These are phyloP conservation scores for Pleurotus citrinopileatus DNA, from an alignment of 768 basidiomycete species.

Conservation along the genomic window DNA sequence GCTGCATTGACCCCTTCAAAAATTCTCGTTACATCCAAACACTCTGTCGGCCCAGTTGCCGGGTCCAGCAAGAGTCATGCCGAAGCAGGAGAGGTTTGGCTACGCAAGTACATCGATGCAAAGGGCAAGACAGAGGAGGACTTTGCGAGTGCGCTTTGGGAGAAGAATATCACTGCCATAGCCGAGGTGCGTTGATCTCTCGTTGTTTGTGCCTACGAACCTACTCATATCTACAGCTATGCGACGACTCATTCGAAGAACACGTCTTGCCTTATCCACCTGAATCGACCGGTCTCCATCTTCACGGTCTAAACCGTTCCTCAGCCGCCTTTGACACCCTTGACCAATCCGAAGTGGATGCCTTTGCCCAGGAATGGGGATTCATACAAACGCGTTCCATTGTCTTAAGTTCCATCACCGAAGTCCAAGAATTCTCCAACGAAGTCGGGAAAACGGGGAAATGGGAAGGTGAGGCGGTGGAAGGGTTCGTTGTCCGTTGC, in stretches of 20 bases:
- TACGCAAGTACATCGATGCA: slow-evolving; percentile 59
- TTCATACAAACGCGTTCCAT: slow-evolving; percentile 77
- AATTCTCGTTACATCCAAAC: slow-evolving; percentile 89
- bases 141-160: slow-evolving; percentile 74
- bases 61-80: slow-evolving; percentile 63
- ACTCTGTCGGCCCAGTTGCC: slow-evolving; percentile 67
- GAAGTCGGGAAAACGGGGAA: slow-evolving; percentile 61
- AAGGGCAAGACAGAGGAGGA: slow-evolving; percentile 69
- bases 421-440: slow-evolving; percentile 73
- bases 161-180: slow-evolving; percentile 83
- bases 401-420: slow-evolving; percentile 54
- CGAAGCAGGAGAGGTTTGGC: slow-evolving; percentile 80
- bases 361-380: slow-evolving; percentile 88
- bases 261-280: slow-evolving; percentile 86
- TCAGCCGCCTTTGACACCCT: slow-evolving; percentile 68
- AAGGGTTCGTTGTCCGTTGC: slow-evolving; percentile 93
- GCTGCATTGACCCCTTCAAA: slow-evolving; percentile 74
- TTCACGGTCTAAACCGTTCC: slow-evolving; percentile 86
- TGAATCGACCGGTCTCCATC: slow-evolving; percentile 84
- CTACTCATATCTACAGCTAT: slow-evolving; percentile 68
- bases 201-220: background rate
- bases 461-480: slow-evolving; percentile 84
- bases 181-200: slow-evolving; percentile 69
- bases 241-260: slow-evolving; percentile 96
- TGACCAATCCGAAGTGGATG: slow-evolving; percentile 61